phyloP scores from a whole-genome alignment of 352 stramenopile genomes.

The Pythium myriotylum region DNA sequence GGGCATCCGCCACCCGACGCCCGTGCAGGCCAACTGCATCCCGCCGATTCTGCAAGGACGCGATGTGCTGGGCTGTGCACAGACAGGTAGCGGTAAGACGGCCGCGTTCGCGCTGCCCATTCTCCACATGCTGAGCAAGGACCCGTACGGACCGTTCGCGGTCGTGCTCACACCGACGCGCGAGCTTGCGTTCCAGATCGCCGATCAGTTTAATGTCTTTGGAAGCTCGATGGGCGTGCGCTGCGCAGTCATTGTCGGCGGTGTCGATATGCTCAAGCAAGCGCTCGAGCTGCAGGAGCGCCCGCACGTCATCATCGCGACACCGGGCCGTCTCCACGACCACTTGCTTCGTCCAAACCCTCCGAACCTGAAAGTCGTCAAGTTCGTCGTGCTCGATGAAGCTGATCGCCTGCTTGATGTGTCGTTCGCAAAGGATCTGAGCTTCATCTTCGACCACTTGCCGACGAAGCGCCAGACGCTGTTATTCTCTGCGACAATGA shows the following conservation, averaged over 20 bases:
- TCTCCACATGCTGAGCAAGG: constrained; percentile 93
- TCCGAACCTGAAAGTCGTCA: constrained; percentile 89
- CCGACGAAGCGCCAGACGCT: constrained; percentile 92
- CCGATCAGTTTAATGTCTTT: constrained; percentile 96
- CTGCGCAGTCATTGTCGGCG: constrained; percentile 94
- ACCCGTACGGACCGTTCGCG: constrained; percentile 95
- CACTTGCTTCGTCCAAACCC: constrained; percentile 91
- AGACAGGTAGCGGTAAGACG: constrained; percentile 98
- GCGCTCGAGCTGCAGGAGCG: constrained; percentile 85
- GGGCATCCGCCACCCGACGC: constrained; percentile 87
- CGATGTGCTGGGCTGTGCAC: constrained; percentile 92
- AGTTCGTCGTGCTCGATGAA: constrained; percentile 98
- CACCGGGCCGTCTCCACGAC: constrained; percentile 94
- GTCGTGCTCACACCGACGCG: constrained; percentile 96
- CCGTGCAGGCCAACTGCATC: constrained; percentile 91
- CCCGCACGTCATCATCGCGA: constrained; percentile 97
- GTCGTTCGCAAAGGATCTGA: constrained; percentile 87
- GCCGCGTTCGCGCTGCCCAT: constrained; percentile 98
- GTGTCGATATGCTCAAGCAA: constrained; percentile 95
- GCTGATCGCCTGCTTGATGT: constrained; percentile 94
- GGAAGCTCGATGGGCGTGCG: constrained; percentile 91
- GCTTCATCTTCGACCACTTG: constrained; percentile 84
- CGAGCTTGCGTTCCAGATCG: constrained; percentile 98
- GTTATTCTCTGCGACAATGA: constrained; percentile 98
- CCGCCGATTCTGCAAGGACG: constrained; percentile 86